These are phyloP conservation scores for Turritis glabra DNA, from an alignment of 345 rosid species.

Conservation along the genomic window DNA sequence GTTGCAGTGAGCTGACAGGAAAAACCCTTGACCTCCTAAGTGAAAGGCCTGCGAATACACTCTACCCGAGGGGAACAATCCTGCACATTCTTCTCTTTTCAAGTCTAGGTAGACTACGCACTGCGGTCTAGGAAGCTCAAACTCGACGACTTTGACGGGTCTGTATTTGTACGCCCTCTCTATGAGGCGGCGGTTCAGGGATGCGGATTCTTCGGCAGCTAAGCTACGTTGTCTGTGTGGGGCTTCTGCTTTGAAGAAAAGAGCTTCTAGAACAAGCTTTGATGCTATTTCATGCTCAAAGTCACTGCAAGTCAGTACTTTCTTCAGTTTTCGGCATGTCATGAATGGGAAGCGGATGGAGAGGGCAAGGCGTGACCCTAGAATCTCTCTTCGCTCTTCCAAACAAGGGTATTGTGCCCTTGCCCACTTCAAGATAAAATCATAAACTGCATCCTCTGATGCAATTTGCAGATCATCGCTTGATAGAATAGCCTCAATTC, in stretches of 20 bases:
- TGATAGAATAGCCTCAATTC: constrained; percentile 85
- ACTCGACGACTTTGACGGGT: constrained; percentile 93
- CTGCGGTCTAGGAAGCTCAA: constrained; percentile 82
- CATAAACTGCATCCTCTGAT: constrained; percentile 95
- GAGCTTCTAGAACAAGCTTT: constrained; percentile 90
- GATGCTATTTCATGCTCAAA: constrained; percentile 83
- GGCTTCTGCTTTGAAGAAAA: constrained; percentile 94
- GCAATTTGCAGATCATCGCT: constrained; percentile 95
- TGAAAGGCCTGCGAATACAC: constrained; percentile 97
- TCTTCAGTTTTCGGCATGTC: constrained; percentile 92
- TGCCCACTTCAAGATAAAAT: constrained; percentile 86
- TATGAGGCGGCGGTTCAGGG: constrained; percentile 61
- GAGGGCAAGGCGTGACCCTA: constrained; percentile 76
- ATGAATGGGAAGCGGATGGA: constrained; percentile 91
- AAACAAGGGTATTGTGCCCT: constrained; percentile 59
- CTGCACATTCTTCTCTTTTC: constrained; percentile 79
- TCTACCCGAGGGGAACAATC: constrained; percentile 77
- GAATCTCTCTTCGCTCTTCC: constrained; percentile 76
- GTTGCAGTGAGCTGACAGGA: constrained; percentile 95
- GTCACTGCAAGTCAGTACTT: constrained; percentile 76
- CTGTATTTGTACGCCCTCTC: constrained; percentile 95
- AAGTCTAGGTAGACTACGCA: constrained; percentile 93
- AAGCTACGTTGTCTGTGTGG: constrained; percentile 80
- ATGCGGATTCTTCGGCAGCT: constrained; percentile 72
- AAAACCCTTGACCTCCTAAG: constrained; percentile 96